Evolutionary conservation across 371 early-diverging fungal species (phyloP), one percentile per base, ranked within the genome.

Genomic region (Mucor sp.): DNA sequence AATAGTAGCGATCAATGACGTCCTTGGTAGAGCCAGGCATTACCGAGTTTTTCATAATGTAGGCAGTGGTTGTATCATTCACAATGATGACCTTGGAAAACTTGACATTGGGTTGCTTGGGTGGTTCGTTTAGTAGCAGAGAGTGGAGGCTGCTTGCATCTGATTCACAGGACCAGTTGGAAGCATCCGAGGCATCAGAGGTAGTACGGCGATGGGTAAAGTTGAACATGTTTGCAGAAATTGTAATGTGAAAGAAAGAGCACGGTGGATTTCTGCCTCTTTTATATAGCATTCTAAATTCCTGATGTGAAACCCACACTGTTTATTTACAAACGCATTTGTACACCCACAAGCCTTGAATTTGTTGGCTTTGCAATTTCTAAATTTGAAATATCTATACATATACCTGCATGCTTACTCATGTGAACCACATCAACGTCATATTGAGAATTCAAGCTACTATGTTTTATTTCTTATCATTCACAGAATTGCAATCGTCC

Each of bases 51-150:
- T 66, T 48, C 14, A 28, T 60, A 14, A 66, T 58, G 30, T 55
- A 66, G 11, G 58, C 66, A 25, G 60, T 66, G 11, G 58, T 41
- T 11, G 60, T 19, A 47, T 44, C 37, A 17, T 66, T 66, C 1
- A 66, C 61, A 32, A 66, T 60, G 3, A 60, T 12, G n/a, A 66
- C 66, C 7, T 66, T 66, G 21, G 66, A 66, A 7, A 66, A 66
- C 32, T 60, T 48, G 35, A 66, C 55, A 55, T 39, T 58, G 25
- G 47, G 14, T 28, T 64, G 56, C 27, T n/a, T 21, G 2, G 32
- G 27, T 4, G 63, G 50, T 3, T 21, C 35, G 27, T 48, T 53
- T 12, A 30, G n/a, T 9, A 61, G 25, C 8, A 61, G n/a, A 32
- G 61, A 61, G 14, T 41, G 47, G 11, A 32, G 47, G 14, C 21